Evolutionary conservation across 305 asterid species (phyloP), one percentile per base, ranked within the genome.

Genomic region (Nicotiana rustica): DNA sequence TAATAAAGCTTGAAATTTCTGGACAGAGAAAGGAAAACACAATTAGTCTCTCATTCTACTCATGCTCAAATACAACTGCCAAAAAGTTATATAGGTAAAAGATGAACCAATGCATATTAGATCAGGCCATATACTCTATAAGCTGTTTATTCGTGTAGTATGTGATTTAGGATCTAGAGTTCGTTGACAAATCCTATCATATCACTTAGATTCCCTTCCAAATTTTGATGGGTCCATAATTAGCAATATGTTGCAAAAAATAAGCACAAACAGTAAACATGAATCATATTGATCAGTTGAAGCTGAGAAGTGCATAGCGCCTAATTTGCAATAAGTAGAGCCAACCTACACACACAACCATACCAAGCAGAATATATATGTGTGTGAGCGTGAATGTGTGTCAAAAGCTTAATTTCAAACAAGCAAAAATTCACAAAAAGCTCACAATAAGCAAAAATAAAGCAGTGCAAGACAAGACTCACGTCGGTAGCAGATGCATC

Each of bases 401-500:
- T 52, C 80, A 75, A 75, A 75, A 29, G 33, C 10, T 75, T 14
- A 49, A 52, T 25, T 73, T 47, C 79, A 68, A 71, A 47, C 62
- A 47, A 73, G 79, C 62, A 21, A 36, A 71, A 7, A 2, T 47
- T 73, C 79, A 73, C 62, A 38, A 73, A 21, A 71, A 73, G 41
- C n/a, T 73, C 79, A 21, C 62, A 21, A 73, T 1, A 73, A 73
- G 41, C 0, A 71, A 52, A 75, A 18, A 49, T 75, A 73, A 75
- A 14, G 29, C 15, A 75, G 75, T 52, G 65, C 36, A 49, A 25
- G 65, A 60, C 65, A 67, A 66, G 66, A 81, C 97, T 85, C 89
- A 94, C 99, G 67, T 94, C 95, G 79, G 89, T 83, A 57, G 90
- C 79, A 80, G 97, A 87, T 81, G 92, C 94, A 84, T 90, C 96